Conservation (phyloP, 225 moss, liverwort and hornwort species). For the Bryum argenteum region DNA sequence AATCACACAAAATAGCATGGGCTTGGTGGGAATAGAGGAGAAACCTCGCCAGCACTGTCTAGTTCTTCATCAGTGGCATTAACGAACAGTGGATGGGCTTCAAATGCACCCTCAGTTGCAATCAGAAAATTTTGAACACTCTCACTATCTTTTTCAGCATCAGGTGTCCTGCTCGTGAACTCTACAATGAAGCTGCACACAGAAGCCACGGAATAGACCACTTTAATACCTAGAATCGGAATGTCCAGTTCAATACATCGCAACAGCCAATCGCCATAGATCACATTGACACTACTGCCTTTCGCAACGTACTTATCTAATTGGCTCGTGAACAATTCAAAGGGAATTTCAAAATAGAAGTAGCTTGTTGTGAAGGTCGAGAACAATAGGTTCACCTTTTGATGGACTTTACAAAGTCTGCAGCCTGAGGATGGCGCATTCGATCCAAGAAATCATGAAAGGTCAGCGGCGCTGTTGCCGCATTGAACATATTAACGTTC, state of each 20-base stretch:
- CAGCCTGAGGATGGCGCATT: constrained; percentile 93
- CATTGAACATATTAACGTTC: constrained; percentile 85
- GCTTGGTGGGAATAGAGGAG: constrained; percentile 15
- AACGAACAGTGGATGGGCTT: constrained; percentile 86
- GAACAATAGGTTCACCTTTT: constrained; percentile 58
- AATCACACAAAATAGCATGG: constrained; percentile 22
- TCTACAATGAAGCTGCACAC: constrained; percentile 86
- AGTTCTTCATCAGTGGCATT: constrained; percentile 92
- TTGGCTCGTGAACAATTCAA: constrained; percentile 10
- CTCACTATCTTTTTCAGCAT: constrained; percentile 87
- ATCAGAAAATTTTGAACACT: constrained; percentile 86
- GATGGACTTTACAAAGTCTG: constrained; percentile 89
- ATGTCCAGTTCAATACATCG: constrained; percentile 17
- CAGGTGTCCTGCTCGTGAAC: constrained; percentile 70
- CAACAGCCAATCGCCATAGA: constrained; percentile 7
- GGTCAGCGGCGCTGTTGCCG: constrained; percentile 87
- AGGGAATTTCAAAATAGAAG: constrained; percentile 5
- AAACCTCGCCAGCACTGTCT: constrained; percentile 95
- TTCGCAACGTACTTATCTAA: not conserved
- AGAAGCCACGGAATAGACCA: constrained; percentile 19
- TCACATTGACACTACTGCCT: not conserved
- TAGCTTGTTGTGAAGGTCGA: constrained; percentile 16
- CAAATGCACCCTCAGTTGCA: constrained; percentile 82
- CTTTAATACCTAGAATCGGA: constrained; percentile 18
- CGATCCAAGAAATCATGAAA: constrained; percentile 98